Evolutionary conservation across 2,329 filamentous ascomycete genomes (phyloP).

Genomic region (Aspergillus latus): DNA sequence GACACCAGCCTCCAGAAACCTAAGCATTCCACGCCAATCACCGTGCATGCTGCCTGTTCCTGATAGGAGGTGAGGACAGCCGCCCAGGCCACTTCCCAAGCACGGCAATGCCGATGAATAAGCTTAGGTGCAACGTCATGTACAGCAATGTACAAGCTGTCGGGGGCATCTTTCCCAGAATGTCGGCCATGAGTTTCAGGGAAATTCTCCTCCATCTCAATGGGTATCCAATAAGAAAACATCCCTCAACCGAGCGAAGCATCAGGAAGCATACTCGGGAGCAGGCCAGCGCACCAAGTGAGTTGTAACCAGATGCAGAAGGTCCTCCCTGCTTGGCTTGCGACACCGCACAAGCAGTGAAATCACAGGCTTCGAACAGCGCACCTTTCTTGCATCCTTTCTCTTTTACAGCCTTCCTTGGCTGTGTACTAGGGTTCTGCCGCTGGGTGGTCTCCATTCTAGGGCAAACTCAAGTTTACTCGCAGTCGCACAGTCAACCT

Average conservation of each 20-base stretch:
- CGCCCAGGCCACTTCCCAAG: slow-evolving; percentile 9
- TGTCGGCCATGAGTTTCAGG: slow-evolving; percentile 6
- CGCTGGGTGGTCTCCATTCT: background rate
- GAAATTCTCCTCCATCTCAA: slow-evolving; percentile 15
- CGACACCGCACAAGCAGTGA: slow-evolving; percentile 22
- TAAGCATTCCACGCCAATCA: slow-evolving; percentile 22
- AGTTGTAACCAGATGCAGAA: slow-evolving; percentile 25
- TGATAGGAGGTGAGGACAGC: slow-evolving; percentile 17
- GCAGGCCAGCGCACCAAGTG: slow-evolving; percentile 31
- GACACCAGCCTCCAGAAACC: slow-evolving; percentile 22
- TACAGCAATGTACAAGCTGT: slow-evolving; percentile 6
- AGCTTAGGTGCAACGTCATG: slow-evolving; percentile 24
- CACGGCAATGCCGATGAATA: slow-evolving; percentile 16
- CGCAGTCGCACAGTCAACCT: slow-evolving; percentile 12
- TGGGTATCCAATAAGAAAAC: slow-evolving; percentile 19
- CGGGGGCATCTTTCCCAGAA: slow-evolving; percentile 3
- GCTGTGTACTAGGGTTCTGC: slow-evolving; percentile 1
- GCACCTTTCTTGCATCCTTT: slow-evolving; percentile 12
- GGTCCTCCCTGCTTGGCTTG: slow-evolving; percentile 21
- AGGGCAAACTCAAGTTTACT: slow-evolving; percentile 7
- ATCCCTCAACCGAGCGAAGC: slow-evolving; percentile 5
- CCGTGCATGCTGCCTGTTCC: slow-evolving; percentile 17
- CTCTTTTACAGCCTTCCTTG: background rate
- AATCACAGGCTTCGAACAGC: slow-evolving; percentile 7
- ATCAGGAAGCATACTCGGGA: slow-evolving; percentile 15